Evolutionary conservation across 441 rosid species (phyloP), one percentile per base, ranked within the genome.

Genomic region (Raphanus hybrid): DNA sequence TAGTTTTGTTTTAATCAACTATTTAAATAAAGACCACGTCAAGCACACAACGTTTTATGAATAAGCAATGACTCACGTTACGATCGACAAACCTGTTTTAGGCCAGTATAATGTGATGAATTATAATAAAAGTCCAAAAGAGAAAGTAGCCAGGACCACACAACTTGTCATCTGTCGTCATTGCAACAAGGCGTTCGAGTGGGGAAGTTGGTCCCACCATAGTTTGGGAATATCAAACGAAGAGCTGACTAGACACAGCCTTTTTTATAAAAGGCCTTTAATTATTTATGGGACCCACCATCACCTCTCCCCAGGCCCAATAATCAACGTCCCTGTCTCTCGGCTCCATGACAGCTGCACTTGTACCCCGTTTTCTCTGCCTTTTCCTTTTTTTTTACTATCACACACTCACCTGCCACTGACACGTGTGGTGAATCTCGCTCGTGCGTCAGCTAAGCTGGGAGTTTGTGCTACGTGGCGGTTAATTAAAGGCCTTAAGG

Each of bases 271-370:
- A 69, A 34, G 6, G 45, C 41, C 26, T 41, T 18, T 57, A 57
- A 70, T 64, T 57, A 57, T 7, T 66, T 0, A 0, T 37, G 74
- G 81, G 81, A 3, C 78, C 77, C 52, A 78, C 65, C 11, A 26
- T 59, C 69, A 71, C 64, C 69, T 71, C 67, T 69, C 52, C 52
- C 6, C 5, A 37, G 65, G 77, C 82, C 82, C 82, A 79, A 69
- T 79, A 6, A 69, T 63, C 71, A 3, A 74, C 61, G 71, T 69
- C 64, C 20, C 9, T 78, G 82, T 78, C 75, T 55, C 62, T 9
- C 15, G 43, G 82, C 71, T 78, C 82, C 82, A 79, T 55, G 78
- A 79, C 78, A 74, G 82, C 82, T 79, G 70, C 71, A 62, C 67
- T 69, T 74, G 82, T 78, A 68, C 75, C 78, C 82, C 71, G 67